These are phyloP conservation scores for Skeletonema tropicum DNA, from an alignment of 108 stramenopile species.

Conservation along the genomic window DNA sequence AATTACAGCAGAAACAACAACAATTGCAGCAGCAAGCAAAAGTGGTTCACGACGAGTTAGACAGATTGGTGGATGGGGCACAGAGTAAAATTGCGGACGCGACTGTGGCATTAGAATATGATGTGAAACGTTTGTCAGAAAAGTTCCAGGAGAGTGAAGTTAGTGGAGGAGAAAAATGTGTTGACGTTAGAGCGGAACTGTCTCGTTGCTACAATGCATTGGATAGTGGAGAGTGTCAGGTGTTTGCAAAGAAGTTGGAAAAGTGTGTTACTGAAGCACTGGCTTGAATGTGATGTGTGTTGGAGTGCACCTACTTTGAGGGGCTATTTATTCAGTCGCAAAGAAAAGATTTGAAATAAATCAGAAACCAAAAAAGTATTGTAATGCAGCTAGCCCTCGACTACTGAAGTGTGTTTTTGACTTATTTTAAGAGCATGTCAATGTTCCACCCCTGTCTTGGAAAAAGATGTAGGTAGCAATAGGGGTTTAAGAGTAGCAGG, in stretches of 20 bases:
- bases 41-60: slow-evolving; percentile 26
- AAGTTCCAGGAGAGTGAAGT: slow-evolving; percentile 28
- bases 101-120: slow-evolving; percentile 24
- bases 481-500: not conserved
- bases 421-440: too few relatives aligned
- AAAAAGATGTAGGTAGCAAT: not conserved
- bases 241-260: slow-evolving; percentile 43
- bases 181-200: slow-evolving; percentile 37
- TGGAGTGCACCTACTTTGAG: not conserved
- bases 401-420: too few relatives aligned
- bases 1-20: slow-evolving; percentile 28
- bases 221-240: slow-evolving; percentile 38
- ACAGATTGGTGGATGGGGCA: slow-evolving; percentile 24
- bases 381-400: too few relatives aligned
- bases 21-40: slow-evolving; percentile 22
- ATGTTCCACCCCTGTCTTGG: not conserved
- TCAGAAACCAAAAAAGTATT: too few relatives aligned
- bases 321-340: too few relatives aligned
- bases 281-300: not conserved
- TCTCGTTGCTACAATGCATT: slow-evolving; percentile 38
- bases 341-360: too few relatives aligned
- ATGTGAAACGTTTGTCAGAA: slow-evolving; percentile 30
- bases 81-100: slow-evolving; percentile 29
- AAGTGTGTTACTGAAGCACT: slow-evolving; percentile 42
- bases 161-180: slow-evolving; percentile 19